These are phyloP conservation scores for Herpotrichia juniperi DNA, from an alignment of 2,329 filamentous ascomycete genomes.

Conservation along the genomic window DNA sequence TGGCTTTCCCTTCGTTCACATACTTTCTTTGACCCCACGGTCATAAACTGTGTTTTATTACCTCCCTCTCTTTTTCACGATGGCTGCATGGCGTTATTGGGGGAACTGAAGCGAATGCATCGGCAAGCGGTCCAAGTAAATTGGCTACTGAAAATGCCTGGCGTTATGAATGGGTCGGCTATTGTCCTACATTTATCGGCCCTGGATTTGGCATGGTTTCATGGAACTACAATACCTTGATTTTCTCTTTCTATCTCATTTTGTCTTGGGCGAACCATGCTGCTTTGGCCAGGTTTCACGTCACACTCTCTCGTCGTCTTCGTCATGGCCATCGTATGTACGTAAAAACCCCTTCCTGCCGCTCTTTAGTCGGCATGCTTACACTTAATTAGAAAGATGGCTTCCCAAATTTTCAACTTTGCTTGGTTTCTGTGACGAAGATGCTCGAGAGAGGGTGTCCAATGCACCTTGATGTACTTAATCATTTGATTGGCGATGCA, in stretches of 20 bases:
- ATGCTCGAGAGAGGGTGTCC: constrained; percentile 38
- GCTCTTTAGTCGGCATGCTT: constrained; percentile 46
- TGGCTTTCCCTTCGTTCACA: constrained; percentile 37
- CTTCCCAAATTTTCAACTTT: constrained; percentile 36
- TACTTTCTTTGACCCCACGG: constrained; percentile 31
- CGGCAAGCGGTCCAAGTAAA: constrained; percentile 39
- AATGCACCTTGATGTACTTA: constrained; percentile 37
- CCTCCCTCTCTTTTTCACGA: constrained; percentile 27
- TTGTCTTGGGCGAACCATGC: constrained; percentile 39
- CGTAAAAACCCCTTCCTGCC: constrained; percentile 51
- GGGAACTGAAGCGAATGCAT: constrained; percentile 44
- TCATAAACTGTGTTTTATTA: constrained; percentile 40
- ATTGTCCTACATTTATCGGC: constrained; percentile 27
- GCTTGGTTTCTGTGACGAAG: constrained; percentile 47
- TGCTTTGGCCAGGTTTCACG: constrained; percentile 42
- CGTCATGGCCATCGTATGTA: constrained; percentile 53
- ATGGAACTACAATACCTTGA: constrained; percentile 41
- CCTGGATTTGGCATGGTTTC: constrained; percentile 39
- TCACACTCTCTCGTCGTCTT: constrained; percentile 51
- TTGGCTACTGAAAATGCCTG: constrained; percentile 40
- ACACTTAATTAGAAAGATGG: constrained; percentile 51
- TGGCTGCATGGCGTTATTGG: constrained; percentile 46
- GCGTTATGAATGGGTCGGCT: constrained; percentile 43
- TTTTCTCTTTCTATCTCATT: constrained; percentile 31
- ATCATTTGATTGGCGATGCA: constrained; percentile 24